Base-by-base conservation (phyloP, 1,139 yeast species). In the Nematodospora anomalae region DNA sequence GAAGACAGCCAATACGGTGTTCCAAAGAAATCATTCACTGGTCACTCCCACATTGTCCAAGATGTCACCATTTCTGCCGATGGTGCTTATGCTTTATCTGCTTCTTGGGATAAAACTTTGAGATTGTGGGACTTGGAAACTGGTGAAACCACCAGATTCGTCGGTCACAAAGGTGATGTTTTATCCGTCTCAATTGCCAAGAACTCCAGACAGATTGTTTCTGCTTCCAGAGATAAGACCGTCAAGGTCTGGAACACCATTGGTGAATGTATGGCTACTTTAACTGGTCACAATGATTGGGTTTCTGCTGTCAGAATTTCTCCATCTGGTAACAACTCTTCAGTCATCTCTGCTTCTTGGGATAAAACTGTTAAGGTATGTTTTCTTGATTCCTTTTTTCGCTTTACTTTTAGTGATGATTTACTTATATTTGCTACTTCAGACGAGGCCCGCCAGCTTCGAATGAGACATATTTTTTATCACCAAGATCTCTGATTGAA, bases 171-270 rank as follows among this genome's bases (percentile, higher is more conserved):
- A 55, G 87, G 90, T 66, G 99, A 92, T 71, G 98, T 92, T 55
- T 78, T 90, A 75, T 89, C 97, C 50, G 97, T 92, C 61, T 86
- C 97, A 57, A 88, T 92, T 73, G 86, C 97, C 64, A 81, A 87
- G 72, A 88, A 87, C 83, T 90, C 92, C 74, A 87, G 97, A 80
- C 95, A 89, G 78, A 88, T 92, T 65, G 96, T 90, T 55, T 90
- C 98, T 71, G 95, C 96, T 73, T 90, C 97, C 59, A 90, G 98
- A 77, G 98, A 92, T 76, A 87, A 88, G 82, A 86, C 97, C 73
- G 90, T 92, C 75, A 90, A 88, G 82, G 90, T 92, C 76, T 92
- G 98, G 98, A 90, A 94, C 85, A 88, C 96, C 76, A 79, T 89
- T 66, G 99, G 98, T 80, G 89, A 87, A 71, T 89, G 96, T 82